Evolutionary conservation across 108 stramenopile genomes (phyloP).

Genomic region (Cylindrotheca fusiformis): DNA sequence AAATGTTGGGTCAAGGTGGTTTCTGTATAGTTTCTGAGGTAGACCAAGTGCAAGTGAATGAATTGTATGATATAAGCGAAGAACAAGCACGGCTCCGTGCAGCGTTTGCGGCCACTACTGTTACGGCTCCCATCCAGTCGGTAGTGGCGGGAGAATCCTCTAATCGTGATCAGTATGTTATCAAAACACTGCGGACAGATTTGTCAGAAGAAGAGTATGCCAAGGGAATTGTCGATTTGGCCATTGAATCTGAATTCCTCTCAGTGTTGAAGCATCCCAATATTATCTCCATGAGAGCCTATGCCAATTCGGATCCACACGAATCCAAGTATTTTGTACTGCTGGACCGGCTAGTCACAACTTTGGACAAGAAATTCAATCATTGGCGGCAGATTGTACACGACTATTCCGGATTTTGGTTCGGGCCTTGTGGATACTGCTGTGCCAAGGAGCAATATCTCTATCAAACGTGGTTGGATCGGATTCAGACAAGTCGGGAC

Average conservation of each 20-base stretch:
- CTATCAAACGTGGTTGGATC: conserved; percentile 75
- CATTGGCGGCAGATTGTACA: conserved; percentile 70
- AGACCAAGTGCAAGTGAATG: conserved; percentile 55
- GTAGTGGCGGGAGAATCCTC: too few relatives aligned
- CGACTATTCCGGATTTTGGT: conserved; percentile 55
- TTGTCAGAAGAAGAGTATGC: conserved; percentile 77
- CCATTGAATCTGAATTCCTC: conserved; percentile 84
- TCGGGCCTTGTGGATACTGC: conserved; percentile 72
- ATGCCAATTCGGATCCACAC: conserved; percentile 80
- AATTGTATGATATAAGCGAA: conserved; percentile 68
- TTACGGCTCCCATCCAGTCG: conserved; percentile 3
- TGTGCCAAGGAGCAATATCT: conserved; percentile 68
- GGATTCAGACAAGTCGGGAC: conserved; percentile 59
- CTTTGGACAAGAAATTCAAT: conserved; percentile 73
- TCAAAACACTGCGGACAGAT: conserved; percentile 78
- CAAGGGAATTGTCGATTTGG: conserved; percentile 85
- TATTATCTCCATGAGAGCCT: conserved; percentile 74
- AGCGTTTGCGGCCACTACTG: conserved; percentile 41
- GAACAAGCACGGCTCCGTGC: conserved; percentile 43
- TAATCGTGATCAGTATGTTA: conserved; percentile 42
- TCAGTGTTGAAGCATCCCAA: conserved; percentile 60
- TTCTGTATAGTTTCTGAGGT: conserved; percentile 73
- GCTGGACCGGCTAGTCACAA: conserved; percentile 63
- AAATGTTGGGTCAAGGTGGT: conserved; percentile 72
- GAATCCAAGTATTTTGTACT: conserved; percentile 80